phyloP scores from a whole-genome alignment of 495 filamentous ascomycete species.

The Penicillium simplicissimum region DNA sequence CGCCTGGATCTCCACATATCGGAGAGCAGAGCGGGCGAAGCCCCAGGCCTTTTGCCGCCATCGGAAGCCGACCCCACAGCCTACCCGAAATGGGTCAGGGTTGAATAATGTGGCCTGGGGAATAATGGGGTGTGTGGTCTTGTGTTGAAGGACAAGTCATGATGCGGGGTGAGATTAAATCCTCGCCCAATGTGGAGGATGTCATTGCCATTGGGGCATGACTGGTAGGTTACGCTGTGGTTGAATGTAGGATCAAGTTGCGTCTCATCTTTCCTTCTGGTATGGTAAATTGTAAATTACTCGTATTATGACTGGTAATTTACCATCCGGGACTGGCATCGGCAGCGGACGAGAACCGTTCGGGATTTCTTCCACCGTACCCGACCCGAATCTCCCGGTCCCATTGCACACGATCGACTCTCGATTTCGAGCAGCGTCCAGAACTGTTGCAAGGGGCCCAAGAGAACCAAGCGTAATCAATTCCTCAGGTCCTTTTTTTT shows the following conservation, averaged over 20 bases:
- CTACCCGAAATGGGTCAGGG: constrained; percentile 5
- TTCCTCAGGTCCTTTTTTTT: too few species aligned
- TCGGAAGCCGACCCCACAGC: constrained; percentile 26
- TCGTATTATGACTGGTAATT: constrained; percentile 1
- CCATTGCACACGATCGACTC: neutral
- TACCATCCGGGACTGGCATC: constrained; percentile 8
- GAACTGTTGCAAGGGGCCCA: too few species aligned
- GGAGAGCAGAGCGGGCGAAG: constrained; percentile 11
- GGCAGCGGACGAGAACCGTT: constrained; percentile 4
- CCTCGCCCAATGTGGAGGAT: neutral
- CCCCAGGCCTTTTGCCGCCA: constrained; percentile 23
- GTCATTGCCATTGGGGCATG: neutral
- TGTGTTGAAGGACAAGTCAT: neutral
- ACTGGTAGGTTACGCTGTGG: neutral
- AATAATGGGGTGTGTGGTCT: constrained; percentile 1
- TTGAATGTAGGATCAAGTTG: neutral
- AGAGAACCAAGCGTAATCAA: too few species aligned
- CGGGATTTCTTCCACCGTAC: neutral
- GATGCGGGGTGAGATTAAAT: constrained; percentile 1
- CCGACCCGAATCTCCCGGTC: neutral
- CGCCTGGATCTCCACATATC: constrained; percentile 17
- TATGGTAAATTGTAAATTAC: neutral
- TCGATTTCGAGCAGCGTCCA: neutral
- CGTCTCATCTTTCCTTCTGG: neutral
- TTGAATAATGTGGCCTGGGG: neutral